Base-by-base conservation (phyloP, 2,329 filamentous ascomycete genomes). In the Diaporthe citriasiana region DNA sequence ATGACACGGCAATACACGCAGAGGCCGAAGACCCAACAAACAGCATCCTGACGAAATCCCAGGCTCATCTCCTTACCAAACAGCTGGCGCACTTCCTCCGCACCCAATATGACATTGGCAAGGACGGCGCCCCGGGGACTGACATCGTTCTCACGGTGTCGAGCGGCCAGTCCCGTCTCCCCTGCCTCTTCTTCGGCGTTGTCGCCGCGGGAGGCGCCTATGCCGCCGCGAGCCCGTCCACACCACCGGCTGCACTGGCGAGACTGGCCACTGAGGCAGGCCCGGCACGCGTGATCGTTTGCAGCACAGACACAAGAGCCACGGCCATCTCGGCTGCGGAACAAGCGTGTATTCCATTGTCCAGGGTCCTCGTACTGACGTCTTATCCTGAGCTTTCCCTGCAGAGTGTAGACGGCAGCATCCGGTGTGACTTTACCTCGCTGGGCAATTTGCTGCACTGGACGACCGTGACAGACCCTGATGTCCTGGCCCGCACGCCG, bases 31-130 rank as follows among this genome's bases (percentile, higher is more conserved):
- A 65, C 60, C 42, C 60, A 0, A 5, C 27, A 1, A 50, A 33
- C 5, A 65, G 60, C 4, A 19, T 12, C 27, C 25, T 65, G 12
- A 65, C 27, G n/a, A 65, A 35, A 19, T 33, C 42, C 4, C 27
- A 65, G 2, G 42, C 60, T 22, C 22, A 27, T 12, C 27, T 17
- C 10, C 27, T 50, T 10, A 35, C 60, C 1, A 25, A n/a, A 0
- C 60, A 65, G n/a, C 17, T 65, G 15, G 60, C 60, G 12, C 60
- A 65, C 22, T 50, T 65, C 12, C 42, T 65, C 5, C 42, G 42
- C 12, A 10, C 42, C 12, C 3, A 25, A 0, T 65, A 65, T 4
- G 42, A 35, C 6, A 50, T 65, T 13, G 42, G 60, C 12, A 35
- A 35, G 4, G 42, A 19, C 2, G 12, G 40, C 5, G 19, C 7